A percentile compares a stretch with the other conserved stretches of the same genome.
Evolutionary conservation across 2,329 filamentous ascomycete genomes (phyloP).

Genomic region (Boeremia lycopersici): DNA sequence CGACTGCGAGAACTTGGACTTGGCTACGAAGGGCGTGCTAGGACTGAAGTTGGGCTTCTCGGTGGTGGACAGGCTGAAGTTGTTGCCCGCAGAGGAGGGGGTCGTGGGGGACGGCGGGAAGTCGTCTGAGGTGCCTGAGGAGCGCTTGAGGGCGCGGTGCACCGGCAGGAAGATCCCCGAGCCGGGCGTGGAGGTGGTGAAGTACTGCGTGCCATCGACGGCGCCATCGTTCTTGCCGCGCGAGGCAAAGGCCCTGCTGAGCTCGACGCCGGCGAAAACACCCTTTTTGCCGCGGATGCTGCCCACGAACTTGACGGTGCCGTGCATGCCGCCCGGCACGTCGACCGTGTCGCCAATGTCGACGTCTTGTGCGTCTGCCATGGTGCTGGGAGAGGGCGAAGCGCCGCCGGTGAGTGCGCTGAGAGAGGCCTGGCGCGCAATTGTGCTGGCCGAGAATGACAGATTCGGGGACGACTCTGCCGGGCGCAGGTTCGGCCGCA

Average conservation of each 20-base stretch:
- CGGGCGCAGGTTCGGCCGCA: slow-evolving; percentile 47
- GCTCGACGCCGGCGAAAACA: slow-evolving; percentile 88
- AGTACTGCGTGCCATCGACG: slow-evolving; percentile 84
- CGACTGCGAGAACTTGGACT: slow-evolving; percentile 90
- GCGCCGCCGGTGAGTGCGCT: slow-evolving; percentile 67
- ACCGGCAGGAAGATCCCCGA: slow-evolving; percentile 93
- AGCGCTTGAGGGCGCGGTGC: slow-evolving; percentile 75
- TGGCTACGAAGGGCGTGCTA: slow-evolving; percentile 67
- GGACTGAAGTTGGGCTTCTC: slow-evolving; percentile 48
- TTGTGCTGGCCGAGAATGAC: slow-evolving; percentile 50
- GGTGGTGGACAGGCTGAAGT: slow-evolving; percentile 63
- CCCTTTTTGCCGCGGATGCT: slow-evolving; percentile 87
- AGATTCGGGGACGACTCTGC: slow-evolving; percentile 53
- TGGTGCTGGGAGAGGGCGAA: slow-evolving; percentile 47
- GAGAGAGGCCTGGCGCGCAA: slow-evolving; percentile 73
- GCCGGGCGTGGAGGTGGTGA: slow-evolving; percentile 75
- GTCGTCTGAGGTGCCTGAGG: slow-evolving; percentile 60
- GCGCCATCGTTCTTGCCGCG: slow-evolving; percentile 96
- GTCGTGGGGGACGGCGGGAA: slow-evolving; percentile 72
- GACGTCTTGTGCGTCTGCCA: slow-evolving; percentile 60
- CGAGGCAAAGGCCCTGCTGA: slow-evolving; percentile 77
- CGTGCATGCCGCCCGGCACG: slow-evolving; percentile 91
- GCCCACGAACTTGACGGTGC: slow-evolving; percentile 87
- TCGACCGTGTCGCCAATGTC: slow-evolving; percentile 84
- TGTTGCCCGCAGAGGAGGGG: slow-evolving; percentile 59